Conservation (phyloP, 495 filamentous ascomycete genomes). For the Neurospora intermedia region DNA sequence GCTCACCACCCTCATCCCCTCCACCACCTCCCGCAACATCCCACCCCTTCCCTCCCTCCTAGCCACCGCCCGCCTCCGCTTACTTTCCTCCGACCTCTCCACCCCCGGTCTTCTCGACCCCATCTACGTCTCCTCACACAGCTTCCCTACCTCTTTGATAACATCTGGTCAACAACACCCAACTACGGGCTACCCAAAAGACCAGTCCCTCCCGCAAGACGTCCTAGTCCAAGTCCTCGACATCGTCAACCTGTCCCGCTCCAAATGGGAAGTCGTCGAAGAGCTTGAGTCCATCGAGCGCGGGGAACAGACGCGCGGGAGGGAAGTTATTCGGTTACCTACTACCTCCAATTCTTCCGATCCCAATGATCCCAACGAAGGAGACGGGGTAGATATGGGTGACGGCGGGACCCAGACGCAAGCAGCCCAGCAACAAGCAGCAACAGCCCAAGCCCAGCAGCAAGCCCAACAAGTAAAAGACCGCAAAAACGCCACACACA, state of each 20-base stretch:
- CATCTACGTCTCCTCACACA: conserved; percentile 27
- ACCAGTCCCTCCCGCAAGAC: conserved; percentile 43
- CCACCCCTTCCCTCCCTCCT: conserved; percentile 58
- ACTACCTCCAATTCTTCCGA: conserved; percentile 2
- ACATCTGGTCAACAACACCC: too few species aligned
- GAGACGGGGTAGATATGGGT: not conserved
- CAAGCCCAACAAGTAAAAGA: too few species aligned
- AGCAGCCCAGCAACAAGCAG: not conserved
- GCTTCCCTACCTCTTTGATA: conserved; percentile 37
- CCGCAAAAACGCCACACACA: conserved; percentile 52
- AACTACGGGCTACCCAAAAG: conserved; percentile 22
- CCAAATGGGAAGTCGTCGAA: conserved; percentile 74
- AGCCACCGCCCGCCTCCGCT: conserved; percentile 69
- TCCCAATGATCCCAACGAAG: too few species aligned
- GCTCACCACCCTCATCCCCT: conserved; percentile 22
- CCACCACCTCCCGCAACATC: conserved; percentile 14
- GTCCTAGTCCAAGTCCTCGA: conserved; percentile 74
- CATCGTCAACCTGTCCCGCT: conserved; percentile 60
- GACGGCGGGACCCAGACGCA: not conserved
- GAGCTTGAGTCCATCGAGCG: conserved; percentile 71
- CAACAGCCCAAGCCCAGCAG: too few species aligned
- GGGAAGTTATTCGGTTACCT: conserved; percentile 69
- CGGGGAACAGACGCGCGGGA: conserved; percentile 70
- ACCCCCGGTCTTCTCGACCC: conserved; percentile 41
- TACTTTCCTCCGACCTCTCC: conserved; percentile 69